Conservation (phyloP, 768 basidiomycete genomes). For the Boletus huronensis region DNA sequence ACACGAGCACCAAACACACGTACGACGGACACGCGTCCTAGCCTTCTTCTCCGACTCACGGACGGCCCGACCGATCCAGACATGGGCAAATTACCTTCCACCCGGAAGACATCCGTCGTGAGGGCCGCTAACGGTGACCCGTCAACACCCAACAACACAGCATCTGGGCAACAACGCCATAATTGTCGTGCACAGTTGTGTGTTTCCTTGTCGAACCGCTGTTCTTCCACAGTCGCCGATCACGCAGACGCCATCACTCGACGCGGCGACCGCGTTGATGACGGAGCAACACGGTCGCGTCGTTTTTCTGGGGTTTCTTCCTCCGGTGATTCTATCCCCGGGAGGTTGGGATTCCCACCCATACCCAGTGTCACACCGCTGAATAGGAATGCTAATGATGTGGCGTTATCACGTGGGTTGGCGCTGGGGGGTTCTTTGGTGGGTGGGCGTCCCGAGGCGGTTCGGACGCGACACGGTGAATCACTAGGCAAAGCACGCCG, state of each 20-base stretch:
- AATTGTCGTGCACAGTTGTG: background rate
- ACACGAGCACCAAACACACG: background rate
- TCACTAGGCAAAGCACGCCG: too few relatives aligned
- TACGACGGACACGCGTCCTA: background rate
- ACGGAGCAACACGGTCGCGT: background rate
- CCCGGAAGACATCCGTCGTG: background rate
- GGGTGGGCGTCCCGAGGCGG: background rate
- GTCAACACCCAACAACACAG: background rate
- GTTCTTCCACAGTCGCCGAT: background rate
- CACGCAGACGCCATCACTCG: background rate
- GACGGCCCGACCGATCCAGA: background rate
- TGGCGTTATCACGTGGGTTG: background rate
- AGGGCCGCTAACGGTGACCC: background rate
- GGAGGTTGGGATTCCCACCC: background rate
- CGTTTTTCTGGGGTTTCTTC: background rate
- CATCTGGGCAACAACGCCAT: background rate
- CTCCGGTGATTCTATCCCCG: background rate
- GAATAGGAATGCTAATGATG: background rate
- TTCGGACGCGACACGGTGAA: background rate
- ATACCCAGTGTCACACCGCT: background rate
- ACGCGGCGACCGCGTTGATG: background rate
- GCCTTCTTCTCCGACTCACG: conserved; percentile 4
- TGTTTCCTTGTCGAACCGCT: background rate
- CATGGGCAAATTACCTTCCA: background rate
- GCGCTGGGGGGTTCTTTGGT: background rate